Conservation (phyloP, 2,329 filamentous ascomycete genomes). For the Ophiocordyceps camponoti-floridani region DNA sequence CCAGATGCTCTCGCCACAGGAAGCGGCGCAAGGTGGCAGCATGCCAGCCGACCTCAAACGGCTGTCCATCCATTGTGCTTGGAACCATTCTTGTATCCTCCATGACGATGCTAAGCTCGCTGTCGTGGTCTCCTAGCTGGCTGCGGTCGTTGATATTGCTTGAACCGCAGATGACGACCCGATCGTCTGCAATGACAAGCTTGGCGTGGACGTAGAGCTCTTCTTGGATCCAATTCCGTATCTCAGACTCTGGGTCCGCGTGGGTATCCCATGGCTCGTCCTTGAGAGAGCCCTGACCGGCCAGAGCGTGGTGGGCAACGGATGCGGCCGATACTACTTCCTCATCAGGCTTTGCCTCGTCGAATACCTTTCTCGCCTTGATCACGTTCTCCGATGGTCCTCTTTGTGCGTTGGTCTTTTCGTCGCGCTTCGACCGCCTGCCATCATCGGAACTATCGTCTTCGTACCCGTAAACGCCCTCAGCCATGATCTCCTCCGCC, state of each 20-base stretch:
- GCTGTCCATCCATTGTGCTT: slow-evolving; percentile 61
- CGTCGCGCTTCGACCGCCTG: slow-evolving; percentile 21
- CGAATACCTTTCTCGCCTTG: slow-evolving; percentile 34
- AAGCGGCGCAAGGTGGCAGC: slow-evolving; percentile 65
- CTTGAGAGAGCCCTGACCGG: slow-evolving; percentile 34
- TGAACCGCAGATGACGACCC: slow-evolving; percentile 66
- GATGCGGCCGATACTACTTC: slow-evolving; percentile 19
- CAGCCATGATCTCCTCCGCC: slow-evolving; percentile 73
- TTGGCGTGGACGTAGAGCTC: slow-evolving; percentile 94
- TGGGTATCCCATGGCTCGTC: slow-evolving; percentile 61
- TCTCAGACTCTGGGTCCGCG: slow-evolving; percentile 51
- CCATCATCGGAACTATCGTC: slow-evolving; percentile 17
- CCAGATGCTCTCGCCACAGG: slow-evolving; percentile 82
- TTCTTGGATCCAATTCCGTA: slow-evolving; percentile 82
- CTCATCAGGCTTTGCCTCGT: slow-evolving; percentile 23
- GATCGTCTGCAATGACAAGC: slow-evolving; percentile 76
- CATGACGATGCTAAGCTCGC: slow-evolving; percentile 78
- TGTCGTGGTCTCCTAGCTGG: slow-evolving; percentile 78
- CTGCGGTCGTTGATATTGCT: slow-evolving; percentile 87
- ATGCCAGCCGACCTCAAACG: slow-evolving; percentile 63
- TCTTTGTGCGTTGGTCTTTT: slow-evolving; percentile 11
- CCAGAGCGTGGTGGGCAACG: slow-evolving; percentile 70
- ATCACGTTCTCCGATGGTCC: slow-evolving; percentile 18
- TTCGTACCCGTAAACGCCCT: slow-evolving; percentile 44
- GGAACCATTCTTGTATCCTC: slow-evolving; percentile 58